Conservation (phyloP, 768 basidiomycete species). For the Lepiota brunneoincarnata region DNA sequence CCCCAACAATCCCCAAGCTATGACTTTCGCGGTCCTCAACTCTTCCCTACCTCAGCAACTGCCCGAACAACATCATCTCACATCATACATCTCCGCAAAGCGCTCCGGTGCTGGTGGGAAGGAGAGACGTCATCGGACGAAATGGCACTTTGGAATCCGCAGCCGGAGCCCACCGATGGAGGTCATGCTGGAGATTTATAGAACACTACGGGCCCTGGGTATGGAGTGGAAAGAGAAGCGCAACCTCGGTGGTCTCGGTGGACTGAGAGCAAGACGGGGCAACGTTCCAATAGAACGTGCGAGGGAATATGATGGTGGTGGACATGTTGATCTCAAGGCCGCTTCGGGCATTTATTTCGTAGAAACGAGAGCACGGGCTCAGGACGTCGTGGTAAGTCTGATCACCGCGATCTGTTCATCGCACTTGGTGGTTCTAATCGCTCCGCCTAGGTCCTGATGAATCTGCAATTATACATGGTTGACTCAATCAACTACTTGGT, state of each 20-base stretch:
- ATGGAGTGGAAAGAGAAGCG: conserved; percentile 99
- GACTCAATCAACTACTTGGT: conserved; percentile 96
- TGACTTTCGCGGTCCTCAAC: conserved; percentile 71
- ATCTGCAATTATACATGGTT: conserved; percentile 95
- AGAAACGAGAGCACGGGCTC: conserved; percentile 86
- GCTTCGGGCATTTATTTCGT: conserved; percentile 87
- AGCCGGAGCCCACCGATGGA: conserved; percentile 96
- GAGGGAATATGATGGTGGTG: conserved; percentile 56
- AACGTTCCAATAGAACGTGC: conserved; percentile 57
- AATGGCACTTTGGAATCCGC: conserved; percentile 98
- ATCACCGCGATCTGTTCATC: not conserved
- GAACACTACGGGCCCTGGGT: conserved; percentile 82
- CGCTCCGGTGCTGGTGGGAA: conserved; percentile 41
- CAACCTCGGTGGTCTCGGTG: conserved; percentile 70
- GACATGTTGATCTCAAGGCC: conserved; percentile 61
- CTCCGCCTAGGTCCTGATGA: conserved; percentile 79
- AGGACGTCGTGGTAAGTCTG: conserved; percentile 83
- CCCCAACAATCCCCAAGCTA: conserved; percentile 13
- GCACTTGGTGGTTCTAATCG: not conserved
- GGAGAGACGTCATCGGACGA: conserved; percentile 75
- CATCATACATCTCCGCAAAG: conserved; percentile 62
- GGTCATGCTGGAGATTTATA: conserved; percentile 98
- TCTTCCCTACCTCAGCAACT: conserved; percentile 74
- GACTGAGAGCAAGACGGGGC: conserved; percentile 33
- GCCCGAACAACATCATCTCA: conserved; percentile 63